These are phyloP conservation scores for Coemansia umbellata DNA, from an alignment of 192 early-diverging fungal species.

Conservation along the genomic window DNA sequence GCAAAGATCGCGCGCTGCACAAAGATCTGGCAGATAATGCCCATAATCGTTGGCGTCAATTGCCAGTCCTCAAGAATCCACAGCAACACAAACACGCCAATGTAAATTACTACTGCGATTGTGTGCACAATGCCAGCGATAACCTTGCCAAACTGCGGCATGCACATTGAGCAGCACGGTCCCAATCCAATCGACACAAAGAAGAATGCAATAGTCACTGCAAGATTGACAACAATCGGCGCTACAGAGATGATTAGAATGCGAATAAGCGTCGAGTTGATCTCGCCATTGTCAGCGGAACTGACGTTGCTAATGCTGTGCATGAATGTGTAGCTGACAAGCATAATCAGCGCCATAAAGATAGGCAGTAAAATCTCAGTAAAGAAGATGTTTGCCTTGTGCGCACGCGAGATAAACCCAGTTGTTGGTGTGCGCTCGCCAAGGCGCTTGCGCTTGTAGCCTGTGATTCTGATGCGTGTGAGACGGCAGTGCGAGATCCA, in stretches of 20 bases:
- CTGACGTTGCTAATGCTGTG: constrained; percentile 55
- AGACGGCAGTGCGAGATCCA: constrained; percentile 75
- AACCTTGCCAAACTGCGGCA: constrained; percentile 68
- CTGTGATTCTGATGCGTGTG: constrained; percentile 69
- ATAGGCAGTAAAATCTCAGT: constrained; percentile 71
- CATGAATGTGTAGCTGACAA: constrained; percentile 64
- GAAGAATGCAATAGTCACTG: constrained; percentile 58
- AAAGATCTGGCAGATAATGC: constrained; percentile 60
- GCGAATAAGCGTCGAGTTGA: constrained; percentile 55
- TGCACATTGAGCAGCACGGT: constrained; percentile 58
- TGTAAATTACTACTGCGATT: constrained; percentile 59
- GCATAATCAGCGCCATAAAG: constrained; percentile 58
- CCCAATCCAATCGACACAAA: constrained; percentile 63
- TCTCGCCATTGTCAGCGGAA: constrained; percentile 24
- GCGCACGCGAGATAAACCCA: constrained; percentile 63
- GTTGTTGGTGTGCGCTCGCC: constrained; percentile 61
- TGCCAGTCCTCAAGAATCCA: constrained; percentile 69
- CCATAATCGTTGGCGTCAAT: constrained; percentile 59
- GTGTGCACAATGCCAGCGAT: constrained; percentile 65
- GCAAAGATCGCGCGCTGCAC: constrained; percentile 70
- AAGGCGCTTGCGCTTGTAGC: constrained; percentile 72
- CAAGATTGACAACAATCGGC: constrained; percentile 68
- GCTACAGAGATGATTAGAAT: constrained; percentile 62
- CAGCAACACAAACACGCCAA: constrained; percentile 60
- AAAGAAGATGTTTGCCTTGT: constrained; percentile 62